These are phyloP conservation scores for Vickermania ingenoplastis DNA, from an alignment of 208 protist genomes.

Conservation along the genomic window DNA sequence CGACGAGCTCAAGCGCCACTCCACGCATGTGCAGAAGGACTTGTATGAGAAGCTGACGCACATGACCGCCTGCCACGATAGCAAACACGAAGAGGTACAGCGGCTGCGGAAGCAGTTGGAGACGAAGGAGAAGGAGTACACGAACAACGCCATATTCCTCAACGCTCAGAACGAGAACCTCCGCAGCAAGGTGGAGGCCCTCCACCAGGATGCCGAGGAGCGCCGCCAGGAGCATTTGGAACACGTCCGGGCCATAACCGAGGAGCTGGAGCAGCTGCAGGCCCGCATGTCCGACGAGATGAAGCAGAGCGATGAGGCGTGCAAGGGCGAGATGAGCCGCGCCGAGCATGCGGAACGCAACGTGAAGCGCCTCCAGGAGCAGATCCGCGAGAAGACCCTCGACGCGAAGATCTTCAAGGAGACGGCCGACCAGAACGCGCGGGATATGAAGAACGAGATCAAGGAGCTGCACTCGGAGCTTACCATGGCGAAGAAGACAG, in stretches of 20 bases:
- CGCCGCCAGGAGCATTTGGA: conserved; percentile 22
- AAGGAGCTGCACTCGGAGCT: conserved; percentile 54
- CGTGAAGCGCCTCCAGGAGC: conserved; percentile 30
- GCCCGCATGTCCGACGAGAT: conserved; percentile 22
- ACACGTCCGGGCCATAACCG: conserved; percentile 26
- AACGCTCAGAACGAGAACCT: conserved; percentile 73
- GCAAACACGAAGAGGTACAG: conserved; percentile 38
- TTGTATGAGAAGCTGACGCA: conserved; percentile 73
- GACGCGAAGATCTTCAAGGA: conserved; percentile 7
- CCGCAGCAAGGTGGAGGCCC: conserved; percentile 34
- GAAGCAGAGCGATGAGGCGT: conserved; percentile 10
- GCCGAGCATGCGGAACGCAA: conserved; percentile 45
- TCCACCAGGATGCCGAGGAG: conserved; percentile 25
- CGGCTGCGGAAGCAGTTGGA: conserved; percentile 20
- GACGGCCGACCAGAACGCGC: conserved; percentile 29
- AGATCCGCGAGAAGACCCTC: conserved; percentile 22
- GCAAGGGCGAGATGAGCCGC: conserved; percentile 25
- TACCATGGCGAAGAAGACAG: conserved; percentile 66
- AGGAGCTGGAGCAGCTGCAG: conserved; percentile 30
- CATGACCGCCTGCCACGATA: conserved; percentile 63
- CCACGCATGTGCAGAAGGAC: conserved; percentile 30
- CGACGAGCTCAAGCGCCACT: conserved; percentile 23
- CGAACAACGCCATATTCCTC: conserved; percentile 66
- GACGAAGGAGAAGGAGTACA: conserved; percentile 61
- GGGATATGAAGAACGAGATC: conserved; percentile 38